These are phyloP conservation scores for Chimonanthus praecox DNA, from an alignment of 164 flowering plant species.

Conservation along the genomic window DNA sequence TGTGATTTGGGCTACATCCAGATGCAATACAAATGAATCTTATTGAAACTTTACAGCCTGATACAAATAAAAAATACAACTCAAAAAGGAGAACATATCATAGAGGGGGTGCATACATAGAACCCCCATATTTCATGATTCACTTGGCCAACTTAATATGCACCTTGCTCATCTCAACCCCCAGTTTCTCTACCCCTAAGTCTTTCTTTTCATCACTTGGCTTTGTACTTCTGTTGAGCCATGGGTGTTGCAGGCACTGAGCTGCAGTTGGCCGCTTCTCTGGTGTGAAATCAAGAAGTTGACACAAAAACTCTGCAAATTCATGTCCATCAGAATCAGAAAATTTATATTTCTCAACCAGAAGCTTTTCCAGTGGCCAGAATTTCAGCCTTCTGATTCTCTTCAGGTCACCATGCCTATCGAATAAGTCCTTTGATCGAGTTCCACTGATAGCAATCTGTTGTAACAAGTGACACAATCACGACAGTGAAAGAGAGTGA, in stretches of 20 bases:
- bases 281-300: constrained; percentile 80
- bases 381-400: constrained; percentile 78
- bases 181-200: constrained; percentile 30
- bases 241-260: constrained; percentile 78
- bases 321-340: constrained; percentile 62
- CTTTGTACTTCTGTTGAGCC: constrained; percentile 44
- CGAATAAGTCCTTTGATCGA: constrained; percentile 77
- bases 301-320: constrained; percentile 66
- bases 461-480: neutral
- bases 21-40: neutral
- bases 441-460: constrained; percentile 81
- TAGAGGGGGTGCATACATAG: constrained; percentile 1
- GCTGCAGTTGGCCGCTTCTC: constrained; percentile 92
- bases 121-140: constrained; percentile 16
- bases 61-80: constrained; percentile 21
- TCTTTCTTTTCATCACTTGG: constrained; percentile 25
- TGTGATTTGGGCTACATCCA: neutral
- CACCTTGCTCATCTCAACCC: constrained; percentile 49
- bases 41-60: neutral
- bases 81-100: constrained; percentile 17
- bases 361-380: constrained; percentile 57
- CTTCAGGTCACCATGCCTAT: constrained; percentile 86
- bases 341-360: constrained; percentile 66
- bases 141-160: constrained; percentile 44
- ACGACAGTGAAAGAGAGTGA: neutral